Percentiles rank a stretch among this genome's conserved stretches.
phyloP scores from a whole-genome alignment of 1,284 basidiomycete species.

The Entoloma clypeatum region DNA sequence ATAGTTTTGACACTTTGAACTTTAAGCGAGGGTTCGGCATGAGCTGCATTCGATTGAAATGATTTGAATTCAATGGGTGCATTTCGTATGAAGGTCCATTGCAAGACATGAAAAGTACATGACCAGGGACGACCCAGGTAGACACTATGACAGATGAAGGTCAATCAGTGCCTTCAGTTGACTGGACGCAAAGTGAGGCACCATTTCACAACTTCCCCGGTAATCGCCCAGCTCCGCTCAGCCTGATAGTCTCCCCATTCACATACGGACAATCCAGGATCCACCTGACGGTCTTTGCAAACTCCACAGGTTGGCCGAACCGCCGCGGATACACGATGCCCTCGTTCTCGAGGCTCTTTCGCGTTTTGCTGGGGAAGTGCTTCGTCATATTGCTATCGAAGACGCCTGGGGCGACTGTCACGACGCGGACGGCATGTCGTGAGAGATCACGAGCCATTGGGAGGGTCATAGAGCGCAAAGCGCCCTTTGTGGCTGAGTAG shows the following conservation, averaged over 20 bases:
- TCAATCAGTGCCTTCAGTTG: no score
- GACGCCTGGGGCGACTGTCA: constrained; percentile 50
- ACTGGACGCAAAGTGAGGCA: no score
- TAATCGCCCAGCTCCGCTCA: constrained; percentile 47
- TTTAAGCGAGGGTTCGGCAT: no score
- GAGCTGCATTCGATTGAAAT: no score
- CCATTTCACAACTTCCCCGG: constrained; percentile 21
- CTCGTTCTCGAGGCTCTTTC: constrained; percentile 38
- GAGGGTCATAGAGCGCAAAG: constrained; percentile 50
- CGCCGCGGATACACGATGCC: constrained; percentile 43
- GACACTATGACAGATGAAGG: no score
- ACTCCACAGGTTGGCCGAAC: constrained; percentile 47
- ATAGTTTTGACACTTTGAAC: no score
- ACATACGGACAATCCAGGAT: constrained; percentile 50
- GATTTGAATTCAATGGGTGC: no score
- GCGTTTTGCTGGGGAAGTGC: constrained; percentile 38
- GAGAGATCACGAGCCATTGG: constrained; percentile 55
- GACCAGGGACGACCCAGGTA: no score
- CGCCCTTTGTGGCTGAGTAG: constrained; percentile 54
- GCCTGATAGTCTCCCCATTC: constrained; percentile 52
- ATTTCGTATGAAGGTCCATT: no score
- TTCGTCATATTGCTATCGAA: constrained; percentile 49
- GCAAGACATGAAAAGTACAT: no score
- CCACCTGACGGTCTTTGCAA: constrained; percentile 51
- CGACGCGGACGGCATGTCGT: constrained; percentile 48